Conservation (phyloP, 495 filamentous ascomycete species). For the Patellaria atrata region DNA sequence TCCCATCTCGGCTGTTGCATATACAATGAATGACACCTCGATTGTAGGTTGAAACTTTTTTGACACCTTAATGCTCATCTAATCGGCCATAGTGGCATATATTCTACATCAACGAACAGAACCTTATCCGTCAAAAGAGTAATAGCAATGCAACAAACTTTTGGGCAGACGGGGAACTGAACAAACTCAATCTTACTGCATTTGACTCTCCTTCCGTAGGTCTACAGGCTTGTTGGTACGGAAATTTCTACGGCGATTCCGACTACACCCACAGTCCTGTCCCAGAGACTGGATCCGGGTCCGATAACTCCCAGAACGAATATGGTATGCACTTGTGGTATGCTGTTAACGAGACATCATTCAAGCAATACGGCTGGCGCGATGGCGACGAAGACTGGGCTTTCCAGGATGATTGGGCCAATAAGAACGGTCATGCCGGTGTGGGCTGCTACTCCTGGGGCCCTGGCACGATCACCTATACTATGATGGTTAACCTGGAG, state of each 20-base stretch:
- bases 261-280: too few relatives aligned
- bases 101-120: conserved; percentile 24
- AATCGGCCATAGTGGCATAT: conserved; percentile 19
- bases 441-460: conserved; percentile 24
- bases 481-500: conserved; percentile 16
- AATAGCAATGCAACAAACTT: conserved; percentile 23
- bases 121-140: conserved; percentile 18
- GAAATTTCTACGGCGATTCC: conserved; percentile 24
- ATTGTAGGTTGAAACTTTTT: conserved; percentile 9
- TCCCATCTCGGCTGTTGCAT: conserved; percentile 26
- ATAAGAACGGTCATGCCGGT: conserved; percentile 24
- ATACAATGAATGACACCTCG: conserved; percentile 16
- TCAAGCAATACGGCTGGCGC: conserved; percentile 24
- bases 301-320: conserved; percentile 10
- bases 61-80: not conserved
- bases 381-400: conserved; percentile 19
- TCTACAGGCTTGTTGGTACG: conserved; percentile 29
- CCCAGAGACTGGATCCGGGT: conserved; percentile 9
- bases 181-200: conserved; percentile 19
- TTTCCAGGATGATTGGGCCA: conserved; percentile 14
- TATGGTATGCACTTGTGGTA: conserved; percentile 26
- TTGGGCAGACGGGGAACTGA: conserved; percentile 20
- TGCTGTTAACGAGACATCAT: conserved; percentile 20
- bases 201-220: conserved; percentile 22
- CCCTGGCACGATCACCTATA: conserved; percentile 12